A percentile compares a stretch with the other conserved stretches of the same genome.
Evolutionary conservation across 2,329 filamentous ascomycete genomes (phyloP).

Genomic region (Clarireedia sp.): DNA sequence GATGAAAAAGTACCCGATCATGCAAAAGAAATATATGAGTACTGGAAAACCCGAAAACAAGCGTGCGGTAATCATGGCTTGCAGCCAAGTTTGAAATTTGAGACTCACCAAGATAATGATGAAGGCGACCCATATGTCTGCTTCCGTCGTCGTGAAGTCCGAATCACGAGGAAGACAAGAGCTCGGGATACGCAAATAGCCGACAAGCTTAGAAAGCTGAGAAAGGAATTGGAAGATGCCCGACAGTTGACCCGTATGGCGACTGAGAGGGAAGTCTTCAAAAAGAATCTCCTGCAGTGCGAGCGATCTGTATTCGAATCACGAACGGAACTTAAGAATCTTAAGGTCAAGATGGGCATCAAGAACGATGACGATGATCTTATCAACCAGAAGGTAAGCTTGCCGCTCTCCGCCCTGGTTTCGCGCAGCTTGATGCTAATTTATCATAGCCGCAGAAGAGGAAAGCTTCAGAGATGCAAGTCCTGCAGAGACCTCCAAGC

Average conservation of each 20-base stretch:
- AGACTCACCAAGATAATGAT: constrained; percentile 88
- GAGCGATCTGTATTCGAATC: constrained; percentile 79
- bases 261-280: constrained; percentile 69
- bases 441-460: constrained; percentile 58
- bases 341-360: constrained; percentile 81
- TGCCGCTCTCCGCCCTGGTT: constrained; percentile 24
- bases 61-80: constrained; percentile 62
- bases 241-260: constrained; percentile 72
- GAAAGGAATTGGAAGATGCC: constrained; percentile 84
- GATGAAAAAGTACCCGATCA: constrained; percentile 42
- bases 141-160: constrained; percentile 89
- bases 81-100: constrained; percentile 79
- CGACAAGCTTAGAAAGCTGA: constrained; percentile 87
- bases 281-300: constrained; percentile 66
- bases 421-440: constrained; percentile 4
- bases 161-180: constrained; percentile 89
- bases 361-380: constrained; percentile 85
- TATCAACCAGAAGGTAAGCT: constrained; percentile 80
- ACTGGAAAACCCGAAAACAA: constrained; percentile 72
- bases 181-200: constrained; percentile 88
- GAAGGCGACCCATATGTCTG: constrained; percentile 97
- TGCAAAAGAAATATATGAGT: constrained; percentile 76
- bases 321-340: constrained; percentile 72
- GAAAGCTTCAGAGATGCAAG: constrained; percentile 49
- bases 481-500: constrained; percentile 51